Percentiles rank a stretch among this genome's conserved stretches.
phyloP scores from a whole-genome alignment of 805 yeast genomes.

The Lachancea sp. region DNA sequence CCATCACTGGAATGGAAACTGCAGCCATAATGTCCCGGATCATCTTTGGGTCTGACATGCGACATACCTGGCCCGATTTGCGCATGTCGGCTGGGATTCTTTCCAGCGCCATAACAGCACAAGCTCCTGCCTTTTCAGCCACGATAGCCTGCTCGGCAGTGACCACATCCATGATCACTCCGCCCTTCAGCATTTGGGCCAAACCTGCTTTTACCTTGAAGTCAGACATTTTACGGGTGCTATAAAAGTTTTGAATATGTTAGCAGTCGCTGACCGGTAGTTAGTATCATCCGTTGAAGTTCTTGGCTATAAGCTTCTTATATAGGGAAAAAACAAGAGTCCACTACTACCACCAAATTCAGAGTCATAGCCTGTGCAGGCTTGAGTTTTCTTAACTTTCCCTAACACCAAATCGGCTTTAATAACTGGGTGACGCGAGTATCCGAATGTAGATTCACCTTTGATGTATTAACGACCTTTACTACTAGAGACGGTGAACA shows the following conservation, averaged over 20 bases:
- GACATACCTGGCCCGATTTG: conserved; percentile 71
- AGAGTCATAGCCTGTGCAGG: conserved; percentile 1
- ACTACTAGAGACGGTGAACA: no score
- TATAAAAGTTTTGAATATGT: no score
- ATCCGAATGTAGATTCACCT: not conserved
- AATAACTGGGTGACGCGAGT: not conserved
- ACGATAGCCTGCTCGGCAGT: conserved; percentile 72
- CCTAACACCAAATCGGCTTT: not conserved
- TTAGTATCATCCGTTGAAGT: no score
- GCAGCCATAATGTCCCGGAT: conserved; percentile 61
- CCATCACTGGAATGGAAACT: conserved; percentile 74
- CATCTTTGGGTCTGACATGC: conserved; percentile 83
- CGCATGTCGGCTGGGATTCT: conserved; percentile 83
- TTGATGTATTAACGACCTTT: no score
- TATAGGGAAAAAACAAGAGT: not conserved
- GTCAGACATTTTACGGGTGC: conserved; percentile 27
- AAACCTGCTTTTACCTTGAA: conserved; percentile 63
- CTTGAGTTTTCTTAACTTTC: not conserved
- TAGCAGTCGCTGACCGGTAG: no score
- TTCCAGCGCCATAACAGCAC: conserved; percentile 86
- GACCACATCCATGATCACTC: conserved; percentile 70
- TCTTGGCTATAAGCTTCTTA: conserved; percentile 1
- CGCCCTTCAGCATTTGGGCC: conserved; percentile 82
- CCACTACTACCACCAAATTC: not conserved
- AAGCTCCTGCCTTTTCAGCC: conserved; percentile 81